Conservation (phyloP, 2,329 filamentous ascomycete genomes). For the Aureobasidium sp. region DNA sequence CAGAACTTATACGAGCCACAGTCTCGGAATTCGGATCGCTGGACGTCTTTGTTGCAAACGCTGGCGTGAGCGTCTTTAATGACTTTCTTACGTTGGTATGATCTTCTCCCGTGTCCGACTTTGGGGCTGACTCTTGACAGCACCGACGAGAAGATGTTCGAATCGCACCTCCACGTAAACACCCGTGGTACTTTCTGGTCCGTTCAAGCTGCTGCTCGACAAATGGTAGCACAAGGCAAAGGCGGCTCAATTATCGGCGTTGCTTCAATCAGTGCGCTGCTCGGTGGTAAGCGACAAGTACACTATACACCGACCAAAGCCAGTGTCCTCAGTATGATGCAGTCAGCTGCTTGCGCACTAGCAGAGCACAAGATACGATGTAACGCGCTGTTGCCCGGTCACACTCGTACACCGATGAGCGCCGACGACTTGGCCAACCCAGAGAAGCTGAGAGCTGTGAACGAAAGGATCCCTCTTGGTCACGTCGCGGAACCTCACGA, state of each 20-base stretch:
- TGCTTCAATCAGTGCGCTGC: conserved; percentile 61
- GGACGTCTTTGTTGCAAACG: conserved; percentile 84
- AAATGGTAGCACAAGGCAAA: conserved; percentile 59
- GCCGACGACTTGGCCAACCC: conserved; percentile 66
- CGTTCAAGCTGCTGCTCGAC: conserved; percentile 69
- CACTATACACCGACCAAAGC: conserved; percentile 87
- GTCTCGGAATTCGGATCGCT: conserved; percentile 67
- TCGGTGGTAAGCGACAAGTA: conserved; percentile 65
- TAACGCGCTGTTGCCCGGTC: conserved; percentile 72
- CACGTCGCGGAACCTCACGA: conserved; percentile 54
- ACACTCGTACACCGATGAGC: conserved; percentile 71
- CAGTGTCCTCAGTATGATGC: conserved; percentile 68
- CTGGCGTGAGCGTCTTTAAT: conserved; percentile 77
- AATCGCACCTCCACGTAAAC: conserved; percentile 65
- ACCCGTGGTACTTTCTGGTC: conserved; percentile 78
- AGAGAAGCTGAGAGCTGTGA: conserved; percentile 64
- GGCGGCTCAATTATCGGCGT: conserved; percentile 72
- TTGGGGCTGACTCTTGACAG: conserved; percentile 45
- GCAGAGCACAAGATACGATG: conserved; percentile 67
- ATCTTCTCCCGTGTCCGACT: conserved; percentile 19
- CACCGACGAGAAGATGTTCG: conserved; percentile 59
- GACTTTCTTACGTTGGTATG: conserved; percentile 60
- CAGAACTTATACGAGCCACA: conserved; percentile 63
- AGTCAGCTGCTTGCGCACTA: conserved; percentile 67
- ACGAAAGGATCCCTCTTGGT: conserved; percentile 66